Base-by-base conservation (phyloP, 2,329 filamentous ascomycete genomes). In the Colletotrichum incanum region DNA sequence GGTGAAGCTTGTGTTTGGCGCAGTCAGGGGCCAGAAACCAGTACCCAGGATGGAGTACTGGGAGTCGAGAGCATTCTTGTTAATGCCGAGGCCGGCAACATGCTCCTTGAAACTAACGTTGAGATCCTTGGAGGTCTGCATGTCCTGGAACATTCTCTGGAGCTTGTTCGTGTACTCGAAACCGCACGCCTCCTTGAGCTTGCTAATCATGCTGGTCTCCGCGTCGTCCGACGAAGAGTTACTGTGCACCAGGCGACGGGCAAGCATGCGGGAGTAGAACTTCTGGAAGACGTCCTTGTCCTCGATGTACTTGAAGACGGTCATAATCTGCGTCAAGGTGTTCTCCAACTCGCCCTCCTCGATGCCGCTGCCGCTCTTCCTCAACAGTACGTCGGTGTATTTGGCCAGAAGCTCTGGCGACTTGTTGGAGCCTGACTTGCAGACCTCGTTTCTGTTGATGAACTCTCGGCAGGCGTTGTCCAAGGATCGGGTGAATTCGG, bases 211-310 rank as follows among this genome's bases (percentile, higher is more conserved):
- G 85, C 94, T 98, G 0, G 95, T 98, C 86, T 99, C 96, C 1
- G 96, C 96, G 83, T 99, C 96, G 76, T 98, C 95, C 2, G 95
- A 98, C 3, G 96, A 96, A 0, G 96, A 98, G 80, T 93, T 98
- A 81, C 93, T 95, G 82, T 98, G 94, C 23, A 99, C 96, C 67
- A 99, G 86, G 78, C 96, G 94, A 81, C 97, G 94, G 61, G 96
- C 96, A 77, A 99, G 86, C 92, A 98, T 98, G 74, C 95, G 93
- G 2, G 96, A 97, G 84, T 99, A 99, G 84, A 98, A 99, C 83
- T 98, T 99, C 83, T 98, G 96, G 89, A 99, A 99, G 6, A 99
- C 97, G 79, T 99, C 96, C 87, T 99, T 99, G 84, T 99, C 97
- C 81, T 99, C 96, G 75, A 99, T 98, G 83, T 99, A 99, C 86